Base-by-base conservation (phyloP, 2,329 filamentous ascomycete genomes). In the Aureobasidium sp. region DNA sequence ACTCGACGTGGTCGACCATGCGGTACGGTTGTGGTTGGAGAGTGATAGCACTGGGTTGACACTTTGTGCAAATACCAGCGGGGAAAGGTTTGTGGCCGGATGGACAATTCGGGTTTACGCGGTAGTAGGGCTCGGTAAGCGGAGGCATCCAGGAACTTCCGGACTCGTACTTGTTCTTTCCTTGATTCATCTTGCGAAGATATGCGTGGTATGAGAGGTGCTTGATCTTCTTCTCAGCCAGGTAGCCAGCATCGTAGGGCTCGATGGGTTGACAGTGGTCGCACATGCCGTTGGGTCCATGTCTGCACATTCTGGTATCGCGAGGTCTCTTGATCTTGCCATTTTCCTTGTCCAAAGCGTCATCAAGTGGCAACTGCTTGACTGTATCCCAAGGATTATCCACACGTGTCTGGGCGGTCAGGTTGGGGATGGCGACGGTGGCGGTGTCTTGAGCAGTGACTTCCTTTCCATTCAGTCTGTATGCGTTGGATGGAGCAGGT, bases 1-100 rank as follows among this genome's bases (percentile, higher is more conserved):
- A 97, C 74, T 99, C 95, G 65, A 99, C 94, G 73, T 99, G 94
- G 70, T 99, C 94, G 3, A 99, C 92, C 90, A 94, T 97, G 57
- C 94, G 90, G 74, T 93, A 99, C 25, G 88, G 82, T 74, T 99
- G 94, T 5, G 91, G 91, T 71, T 97, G 92, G 59, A 99, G 78
- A 11, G 91, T 96, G 71, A 99, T 99, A 61, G 94, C 93, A 66
- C 93, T 96, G 7, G 94, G 94, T 72, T 99, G 95, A 69, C 94
- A 99, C 74, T 97, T 99, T 62, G 90, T 95, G 78, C 94, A 99
- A 67, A 99, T 97, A 16, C 94, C 94, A 68, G 95, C 91, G 3
- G 94, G 94, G 86, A 94, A 99, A 45, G 88, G 85, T 21, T 91
- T 88, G 75, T 99, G 94, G 2, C 94, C 94, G 0, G 91, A 92